Conservation (phyloP, 345 rosid genomes). For the Hevea brasiliensis region DNA sequence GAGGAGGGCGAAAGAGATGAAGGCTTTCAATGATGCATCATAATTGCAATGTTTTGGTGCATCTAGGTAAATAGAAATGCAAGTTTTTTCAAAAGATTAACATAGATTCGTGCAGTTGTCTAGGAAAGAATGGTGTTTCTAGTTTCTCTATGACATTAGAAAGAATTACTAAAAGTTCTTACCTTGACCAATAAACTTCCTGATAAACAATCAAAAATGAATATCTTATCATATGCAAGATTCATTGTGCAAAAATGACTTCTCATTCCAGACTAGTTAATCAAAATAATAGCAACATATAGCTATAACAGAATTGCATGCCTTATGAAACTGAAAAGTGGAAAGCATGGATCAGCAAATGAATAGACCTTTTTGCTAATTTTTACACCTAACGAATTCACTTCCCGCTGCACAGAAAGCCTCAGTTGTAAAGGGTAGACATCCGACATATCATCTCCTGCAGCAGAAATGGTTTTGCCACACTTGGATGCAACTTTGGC, state of each 20-base stretch:
- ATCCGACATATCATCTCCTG: conserved; percentile 89
- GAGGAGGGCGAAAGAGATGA: not conserved
- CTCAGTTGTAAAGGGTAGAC: conserved; percentile 92
- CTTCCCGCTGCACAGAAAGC: conserved; percentile 67
- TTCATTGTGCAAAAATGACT: not conserved
- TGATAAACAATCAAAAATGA: not conserved
- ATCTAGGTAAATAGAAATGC: no score
- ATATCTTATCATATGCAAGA: not conserved
- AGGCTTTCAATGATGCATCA: not conserved
- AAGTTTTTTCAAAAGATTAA: no score
- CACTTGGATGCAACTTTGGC: conserved; percentile 64
- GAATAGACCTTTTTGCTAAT: conserved; percentile 78
- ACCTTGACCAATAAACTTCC: not conserved
- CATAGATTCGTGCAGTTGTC: no score
- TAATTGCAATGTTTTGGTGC: not conserved
- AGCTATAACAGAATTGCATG: not conserved
- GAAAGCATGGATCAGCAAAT: conserved; percentile 1
- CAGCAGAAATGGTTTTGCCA: conserved; percentile 66
- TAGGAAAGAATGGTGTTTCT: no score
- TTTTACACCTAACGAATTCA: conserved; percentile 70
- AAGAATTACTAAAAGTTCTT: not conserved
- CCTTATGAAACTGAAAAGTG: conserved; percentile 2
- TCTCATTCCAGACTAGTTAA: not conserved
- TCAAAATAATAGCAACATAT: not conserved
- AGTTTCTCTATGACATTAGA: no score